These are phyloP conservation scores for Mucor irregularis DNA, from an alignment of 371 early-diverging fungal species.

Conservation along the genomic window DNA sequence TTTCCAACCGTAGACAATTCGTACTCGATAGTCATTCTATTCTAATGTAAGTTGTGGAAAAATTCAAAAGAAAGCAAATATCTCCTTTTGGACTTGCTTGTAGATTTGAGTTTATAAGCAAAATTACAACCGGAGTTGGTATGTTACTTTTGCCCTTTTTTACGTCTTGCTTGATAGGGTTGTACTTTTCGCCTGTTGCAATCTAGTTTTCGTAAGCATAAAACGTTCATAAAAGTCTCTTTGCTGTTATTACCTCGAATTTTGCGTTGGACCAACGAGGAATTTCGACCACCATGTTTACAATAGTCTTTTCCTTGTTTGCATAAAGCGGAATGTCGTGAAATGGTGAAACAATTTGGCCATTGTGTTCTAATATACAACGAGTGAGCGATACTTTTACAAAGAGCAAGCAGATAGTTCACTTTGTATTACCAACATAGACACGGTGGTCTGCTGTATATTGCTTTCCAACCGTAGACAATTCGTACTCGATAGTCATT, in stretches of 20 bases:
- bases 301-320: constrained; percentile 78
- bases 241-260: constrained; percentile 77
- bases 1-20: constrained; percentile 47
- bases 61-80: background rate
- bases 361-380: constrained; percentile 59
- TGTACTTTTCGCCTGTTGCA: constrained; percentile 89
- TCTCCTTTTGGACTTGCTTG: background rate
- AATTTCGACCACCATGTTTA: constrained; percentile 99
- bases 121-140: no score
- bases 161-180: constrained; percentile 99
- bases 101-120: background rate
- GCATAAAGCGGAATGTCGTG: constrained; percentile 99
- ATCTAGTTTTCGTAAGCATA: constrained; percentile 54
- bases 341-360: constrained; percentile 89
- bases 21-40: constrained; percentile 7
- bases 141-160: constrained; percentile 99
- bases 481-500: constrained; percentile 8
- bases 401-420: no score
- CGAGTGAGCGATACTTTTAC: no score
- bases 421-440: constrained; percentile 70
- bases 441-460: constrained; percentile 82
- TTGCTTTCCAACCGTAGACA: constrained; percentile 56
- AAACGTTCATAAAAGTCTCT: background rate
- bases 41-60: background rate
- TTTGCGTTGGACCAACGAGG: constrained; percentile 99